Base-by-base conservation (phyloP, 1,284 basidiomycete genomes). In the Ustilago crameri region DNA sequence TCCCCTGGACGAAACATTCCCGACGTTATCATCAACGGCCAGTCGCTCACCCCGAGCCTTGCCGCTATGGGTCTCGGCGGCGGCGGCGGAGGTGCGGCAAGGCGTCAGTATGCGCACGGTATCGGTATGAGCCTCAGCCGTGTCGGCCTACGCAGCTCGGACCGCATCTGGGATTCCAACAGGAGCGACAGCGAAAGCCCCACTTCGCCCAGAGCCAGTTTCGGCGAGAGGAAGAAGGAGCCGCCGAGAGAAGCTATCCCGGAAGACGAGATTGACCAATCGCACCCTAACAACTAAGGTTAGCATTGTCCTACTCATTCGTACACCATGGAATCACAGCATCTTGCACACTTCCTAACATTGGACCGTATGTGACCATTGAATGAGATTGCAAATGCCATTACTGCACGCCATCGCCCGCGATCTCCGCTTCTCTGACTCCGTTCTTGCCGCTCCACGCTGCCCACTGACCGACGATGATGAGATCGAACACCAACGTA, bases 401-500 rank as follows among this genome's bases (percentile, higher is more conserved):
- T 30, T 30, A 7, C 12, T 30, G 5, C 5, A 5, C 5, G 3
- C 22, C 41, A 23, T 23, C 41, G 8, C 27, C 43, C 9, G 5
- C 24, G 10, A 26, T 20, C 38, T 20, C 32, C 22, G 10, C 35
- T n/a, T 15, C 35, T 20, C 12, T 23, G 1, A 9, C 38, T n/a
- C 22, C 51, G 4, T 56, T 59, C 14, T 58, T 58, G 12, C 41
- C 38, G 9, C 73, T 51, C 80, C 80, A 82, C 40, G 72, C 58
- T 22, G 46, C 17, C 68, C 73, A 82, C 67, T 83, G 82, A 1
- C 54, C 49, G 2, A 82, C 52, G 37, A 83, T 82, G 30, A 79
- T 72, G 18, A 80, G 44, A 51, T 83, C 82, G 44, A 83, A 83
- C 10, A 81, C 41, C n/a, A 82, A 50, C 18, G 82, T 82, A 3